Evolutionary conservation across 257 asterid genomes (phyloP).

Genomic region (Solanum pinnatisectum): DNA sequence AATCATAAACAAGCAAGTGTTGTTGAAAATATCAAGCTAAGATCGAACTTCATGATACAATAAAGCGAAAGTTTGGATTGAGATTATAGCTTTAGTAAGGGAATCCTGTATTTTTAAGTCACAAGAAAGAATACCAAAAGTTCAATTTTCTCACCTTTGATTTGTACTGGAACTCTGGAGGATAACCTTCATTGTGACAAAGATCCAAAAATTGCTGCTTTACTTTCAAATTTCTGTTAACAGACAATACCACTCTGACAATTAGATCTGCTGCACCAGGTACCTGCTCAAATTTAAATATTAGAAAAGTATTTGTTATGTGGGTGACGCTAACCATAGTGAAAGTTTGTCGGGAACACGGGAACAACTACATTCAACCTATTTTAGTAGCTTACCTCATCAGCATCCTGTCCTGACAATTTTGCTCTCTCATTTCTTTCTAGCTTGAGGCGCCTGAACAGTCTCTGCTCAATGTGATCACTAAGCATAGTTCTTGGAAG

Average conservation of each 20-base stretch:
- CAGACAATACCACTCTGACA: slow-evolving; percentile 59
- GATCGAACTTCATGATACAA: neutral
- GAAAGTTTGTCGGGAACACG: neutral
- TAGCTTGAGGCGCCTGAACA: slow-evolving; percentile 35
- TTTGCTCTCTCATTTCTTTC: slow-evolving; percentile 57
- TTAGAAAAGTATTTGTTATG: neutral
- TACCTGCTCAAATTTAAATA: slow-evolving; percentile 28
- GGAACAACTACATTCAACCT: neutral
- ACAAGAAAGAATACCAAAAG: neutral
- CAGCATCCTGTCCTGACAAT: slow-evolving; percentile 25
- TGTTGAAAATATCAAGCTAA: neutral
- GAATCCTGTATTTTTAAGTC: neutral
- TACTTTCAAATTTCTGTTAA: slow-evolving; percentile 43
- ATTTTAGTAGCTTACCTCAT: slow-evolving; percentile 32
- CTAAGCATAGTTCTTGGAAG: slow-evolving; percentile 64
- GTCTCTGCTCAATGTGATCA: slow-evolving; percentile 60
- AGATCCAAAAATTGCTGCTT: slow-evolving; percentile 53
- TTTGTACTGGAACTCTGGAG: slow-evolving; percentile 53
- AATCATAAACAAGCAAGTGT: neutral
- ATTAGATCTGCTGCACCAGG: slow-evolving; percentile 54
- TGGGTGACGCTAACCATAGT: neutral
- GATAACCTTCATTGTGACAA: slow-evolving; percentile 42
- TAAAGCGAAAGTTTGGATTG: neutral
- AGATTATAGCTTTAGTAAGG: neutral
- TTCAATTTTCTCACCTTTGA: slow-evolving; percentile 46